Evolutionary conservation across 106 monocot genomes (phyloP), one percentile per base, ranked within the genome.

Genomic region (Chionographis japonica): DNA sequence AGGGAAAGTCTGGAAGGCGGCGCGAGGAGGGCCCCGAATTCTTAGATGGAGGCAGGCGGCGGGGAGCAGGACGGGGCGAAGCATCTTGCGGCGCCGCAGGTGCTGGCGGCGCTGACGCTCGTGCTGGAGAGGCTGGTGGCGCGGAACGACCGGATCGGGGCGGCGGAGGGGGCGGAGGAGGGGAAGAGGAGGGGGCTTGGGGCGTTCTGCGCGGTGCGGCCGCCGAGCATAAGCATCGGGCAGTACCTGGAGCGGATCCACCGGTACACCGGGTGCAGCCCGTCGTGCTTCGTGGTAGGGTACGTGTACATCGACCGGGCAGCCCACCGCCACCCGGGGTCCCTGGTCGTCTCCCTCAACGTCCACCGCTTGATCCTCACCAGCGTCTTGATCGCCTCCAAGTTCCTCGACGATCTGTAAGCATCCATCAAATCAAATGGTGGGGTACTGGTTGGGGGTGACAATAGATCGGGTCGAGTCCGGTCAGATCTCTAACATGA

Each of bases 371-470:
- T 92, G 16, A 27, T 89, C 20, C 80, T 95, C 62, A 62, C 88
- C 27, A 71, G 82, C 38, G 73, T 95, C 62, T 13, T 95, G 55
- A 60, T 95, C 50, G 95, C 95, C 12, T 95, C 95, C 82, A 92
- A 95, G 82, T 84, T 95, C 50, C 92, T 89, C 36, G 95, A 95
- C 41, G 92, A 84, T 74, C 50, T 73, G 95, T 95, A 77, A 67
- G 91, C 20, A 6, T 40, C 20, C 37, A 15, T 57, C 15, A 1
- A 27, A 15, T 57, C 15, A 1, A 27, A 27, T 27, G 27, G 27
- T 0, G 27, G 27, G 0, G 27, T 27, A 27, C 0, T 27, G 27
- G 27, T 27, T 0, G 27, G 27, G 27, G 27, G 27, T 27, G 27
- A 1, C 27, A 27, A 27, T 27, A 27, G 1, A 27, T 27, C 27